Evolutionary conservation across 2,329 filamentous ascomycete genomes (phyloP).

Genomic region (Fulvia fulva): DNA sequence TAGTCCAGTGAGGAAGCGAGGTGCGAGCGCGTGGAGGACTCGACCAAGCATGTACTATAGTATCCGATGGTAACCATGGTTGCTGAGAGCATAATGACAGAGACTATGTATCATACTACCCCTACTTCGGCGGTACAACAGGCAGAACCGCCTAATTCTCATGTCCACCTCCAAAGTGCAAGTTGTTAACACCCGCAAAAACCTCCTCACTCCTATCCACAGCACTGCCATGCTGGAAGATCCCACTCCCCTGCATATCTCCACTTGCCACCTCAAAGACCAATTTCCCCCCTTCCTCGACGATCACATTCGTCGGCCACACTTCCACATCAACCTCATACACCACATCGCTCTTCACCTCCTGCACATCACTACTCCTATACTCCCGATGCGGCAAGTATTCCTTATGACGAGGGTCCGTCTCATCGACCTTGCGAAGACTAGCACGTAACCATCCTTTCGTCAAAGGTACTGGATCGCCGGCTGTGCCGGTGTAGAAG

Average conservation of each 20-base stretch:
- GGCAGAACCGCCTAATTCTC: slow-evolving; percentile 54
- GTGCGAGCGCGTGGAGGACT: too few relatives aligned
- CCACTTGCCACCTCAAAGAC: slow-evolving; percentile 55
- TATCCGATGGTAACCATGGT: too few relatives aligned
- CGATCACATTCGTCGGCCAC: slow-evolving; percentile 61
- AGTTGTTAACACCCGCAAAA: slow-evolving; percentile 49
- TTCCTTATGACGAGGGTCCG: slow-evolving; percentile 49
- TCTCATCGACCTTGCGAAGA: slow-evolving; percentile 51
- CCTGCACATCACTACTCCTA: slow-evolving; percentile 51
- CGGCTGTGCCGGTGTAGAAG: slow-evolving; percentile 62
- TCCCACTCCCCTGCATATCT: slow-evolving; percentile 56
- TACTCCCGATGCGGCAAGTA: slow-evolving; percentile 60
- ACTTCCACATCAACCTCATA: slow-evolving; percentile 61
- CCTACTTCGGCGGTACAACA: slow-evolving; percentile 49
- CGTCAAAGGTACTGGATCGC: slow-evolving; percentile 58
- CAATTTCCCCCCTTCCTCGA: slow-evolving; percentile 50
- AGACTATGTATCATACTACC: too few relatives aligned
- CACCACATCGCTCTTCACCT: slow-evolving; percentile 52
- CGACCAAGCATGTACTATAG: too few relatives aligned
- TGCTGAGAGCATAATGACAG: too few relatives aligned
- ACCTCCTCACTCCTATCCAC: slow-evolving; percentile 30
- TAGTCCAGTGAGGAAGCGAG: slow-evolving; percentile 10
- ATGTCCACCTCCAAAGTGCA: slow-evolving; percentile 50
- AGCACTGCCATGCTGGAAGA: slow-evolving; percentile 14
- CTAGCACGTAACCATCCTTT: slow-evolving; percentile 63